These are phyloP conservation scores for Eutrema japonicum DNA, from an alignment of 345 rosid species.

Conservation along the genomic window DNA sequence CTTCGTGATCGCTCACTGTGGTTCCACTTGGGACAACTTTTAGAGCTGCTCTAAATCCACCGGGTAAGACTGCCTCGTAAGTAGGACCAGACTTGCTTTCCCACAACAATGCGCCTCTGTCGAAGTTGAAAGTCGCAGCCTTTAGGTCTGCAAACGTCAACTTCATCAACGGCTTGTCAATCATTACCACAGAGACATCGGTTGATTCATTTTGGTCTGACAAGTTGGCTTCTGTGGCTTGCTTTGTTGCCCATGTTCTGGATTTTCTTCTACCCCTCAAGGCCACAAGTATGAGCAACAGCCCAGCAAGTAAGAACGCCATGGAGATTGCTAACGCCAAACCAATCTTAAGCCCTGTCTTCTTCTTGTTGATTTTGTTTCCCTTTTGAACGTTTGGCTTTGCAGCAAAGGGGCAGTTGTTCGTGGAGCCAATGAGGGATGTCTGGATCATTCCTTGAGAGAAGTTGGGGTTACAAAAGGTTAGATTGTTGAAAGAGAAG, in stretches of 20 bases:
- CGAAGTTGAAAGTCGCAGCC: conserved; percentile 82
- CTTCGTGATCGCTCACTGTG: conserved; percentile 76
- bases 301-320: conserved; percentile 64
- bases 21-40: conserved; percentile 82
- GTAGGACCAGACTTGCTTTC: conserved; percentile 93
- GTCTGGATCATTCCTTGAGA: conserved; percentile 53
- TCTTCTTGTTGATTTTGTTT: conserved; percentile 49
- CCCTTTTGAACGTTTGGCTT: conserved; percentile 58
- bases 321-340: conserved; percentile 66
- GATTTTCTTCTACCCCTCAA: conserved; percentile 67
- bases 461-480: conserved; percentile 64
- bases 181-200: conserved; percentile 70
- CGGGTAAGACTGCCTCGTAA: conserved; percentile 75
- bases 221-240: conserved; percentile 59
- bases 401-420: conserved; percentile 86
- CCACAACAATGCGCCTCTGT: conserved; percentile 70
- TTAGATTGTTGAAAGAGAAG: conserved; percentile 87
- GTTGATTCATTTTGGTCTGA: conserved; percentile 80
- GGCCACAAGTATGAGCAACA: conserved; percentile 62
- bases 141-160: conserved; percentile 85
- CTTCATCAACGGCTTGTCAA: conserved; percentile 85
- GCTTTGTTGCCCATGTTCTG: conserved; percentile 75
- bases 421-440: conserved; percentile 63
- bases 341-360: conserved; percentile 62
- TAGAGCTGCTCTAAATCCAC: conserved; percentile 85